Conservation (phyloP, 2,329 filamentous ascomycete species). For the Sodiomyces alkalinus region DNA sequence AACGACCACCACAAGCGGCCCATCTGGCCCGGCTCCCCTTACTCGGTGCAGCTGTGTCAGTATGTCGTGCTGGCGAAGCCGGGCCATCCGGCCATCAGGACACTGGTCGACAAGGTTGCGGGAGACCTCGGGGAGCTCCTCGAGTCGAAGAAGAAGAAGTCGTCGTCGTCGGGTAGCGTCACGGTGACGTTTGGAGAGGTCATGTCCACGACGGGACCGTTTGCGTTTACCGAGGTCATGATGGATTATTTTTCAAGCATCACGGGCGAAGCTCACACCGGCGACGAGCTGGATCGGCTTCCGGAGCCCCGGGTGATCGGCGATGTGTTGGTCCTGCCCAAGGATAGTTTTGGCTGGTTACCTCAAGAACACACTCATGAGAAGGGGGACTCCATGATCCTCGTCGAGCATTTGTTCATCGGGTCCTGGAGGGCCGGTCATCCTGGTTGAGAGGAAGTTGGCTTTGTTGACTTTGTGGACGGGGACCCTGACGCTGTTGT, state of each 20-base stretch:
- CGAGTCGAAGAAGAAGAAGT: slow-evolving; percentile 6
- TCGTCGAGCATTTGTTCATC: slow-evolving; percentile 11
- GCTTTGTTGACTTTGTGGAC: too few species aligned
- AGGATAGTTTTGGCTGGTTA: slow-evolving; percentile 11
- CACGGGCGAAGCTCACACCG: slow-evolving; percentile 12
- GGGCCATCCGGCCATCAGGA: slow-evolving; percentile 50
- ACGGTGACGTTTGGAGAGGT: slow-evolving; percentile 16
- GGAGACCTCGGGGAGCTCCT: slow-evolving; percentile 13
- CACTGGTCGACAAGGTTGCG: slow-evolving; percentile 50
- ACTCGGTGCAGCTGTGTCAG: slow-evolving; percentile 61
- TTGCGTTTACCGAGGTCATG: slow-evolving; percentile 15
- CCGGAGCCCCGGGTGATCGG: slow-evolving; percentile 15
- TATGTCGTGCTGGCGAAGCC: slow-evolving; percentile 64
- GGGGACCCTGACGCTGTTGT: too few species aligned
- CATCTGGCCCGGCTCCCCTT: slow-evolving; percentile 40
- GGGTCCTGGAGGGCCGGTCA: slow-evolving; percentile 9
- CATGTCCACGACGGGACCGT: slow-evolving; percentile 15
- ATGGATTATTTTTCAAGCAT: slow-evolving; percentile 15
- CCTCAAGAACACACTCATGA: slow-evolving; percentile 6
- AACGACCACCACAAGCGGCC: slow-evolving; percentile 33
- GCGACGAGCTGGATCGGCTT: slow-evolving; percentile 14
- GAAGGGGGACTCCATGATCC: slow-evolving; percentile 4
- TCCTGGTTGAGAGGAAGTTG: slow-evolving; percentile 2
- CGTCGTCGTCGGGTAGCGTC: too few species aligned
- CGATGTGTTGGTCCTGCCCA: slow-evolving; percentile 17